Conservation (phyloP, 140 eudicot species). For the Cichorium intybus region DNA sequence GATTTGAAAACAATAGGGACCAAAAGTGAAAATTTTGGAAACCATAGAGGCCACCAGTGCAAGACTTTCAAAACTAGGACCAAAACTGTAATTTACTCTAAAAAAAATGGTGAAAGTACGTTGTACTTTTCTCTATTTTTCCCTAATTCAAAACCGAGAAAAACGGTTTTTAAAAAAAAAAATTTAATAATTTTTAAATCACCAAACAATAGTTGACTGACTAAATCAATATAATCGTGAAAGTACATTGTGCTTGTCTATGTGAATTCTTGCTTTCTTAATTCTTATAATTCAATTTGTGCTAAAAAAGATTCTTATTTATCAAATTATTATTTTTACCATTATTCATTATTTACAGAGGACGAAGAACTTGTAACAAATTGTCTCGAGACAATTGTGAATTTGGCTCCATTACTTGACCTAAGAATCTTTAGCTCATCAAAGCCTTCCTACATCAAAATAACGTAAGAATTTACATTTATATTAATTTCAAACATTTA, state of each 20-base stretch:
- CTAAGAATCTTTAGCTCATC: slow-evolving; percentile 95
- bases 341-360: slow-evolving; percentile 51
- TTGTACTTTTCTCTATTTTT: too few species aligned
- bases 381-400: slow-evolving; percentile 86
- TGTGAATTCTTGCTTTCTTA: background rate
- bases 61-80: too few species aligned
- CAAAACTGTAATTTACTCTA: too few species aligned
- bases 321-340: background rate
- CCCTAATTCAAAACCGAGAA: too few species aligned
- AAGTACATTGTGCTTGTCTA: background rate
- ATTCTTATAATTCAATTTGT: background rate
- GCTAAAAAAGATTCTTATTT: background rate
- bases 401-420: slow-evolving; percentile 84
- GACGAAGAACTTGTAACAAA: slow-evolving; percentile 99
- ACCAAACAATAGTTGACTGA: background rate
- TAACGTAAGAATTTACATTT: slow-evolving; percentile 64
- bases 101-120: too few species aligned
- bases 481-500: too few species aligned
- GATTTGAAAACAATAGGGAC: too few species aligned
- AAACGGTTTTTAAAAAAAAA: too few species aligned
- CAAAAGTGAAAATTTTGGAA: too few species aligned
- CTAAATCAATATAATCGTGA: background rate
- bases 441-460: slow-evolving; percentile 89
- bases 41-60: too few species aligned
- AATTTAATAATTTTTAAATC: too few species aligned